phyloP scores from a whole-genome alignment of 2,329 filamentous ascomycete genomes.

The Chaetomiaceae sp. region DNA sequence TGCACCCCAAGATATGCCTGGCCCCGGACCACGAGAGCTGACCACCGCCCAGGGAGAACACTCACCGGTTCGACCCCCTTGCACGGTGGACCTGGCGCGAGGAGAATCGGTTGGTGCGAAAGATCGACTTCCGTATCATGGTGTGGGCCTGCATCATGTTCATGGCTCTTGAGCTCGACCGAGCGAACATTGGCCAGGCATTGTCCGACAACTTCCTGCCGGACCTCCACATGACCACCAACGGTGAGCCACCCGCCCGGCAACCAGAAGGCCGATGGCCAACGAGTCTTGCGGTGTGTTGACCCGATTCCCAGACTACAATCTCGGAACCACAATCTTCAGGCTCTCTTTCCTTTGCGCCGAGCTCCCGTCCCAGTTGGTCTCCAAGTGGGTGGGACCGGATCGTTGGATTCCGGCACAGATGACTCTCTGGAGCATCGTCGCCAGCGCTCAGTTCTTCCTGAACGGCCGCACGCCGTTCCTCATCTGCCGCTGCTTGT shows the following conservation, averaged over 20 bases:
- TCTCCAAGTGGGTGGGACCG: conserved; percentile 54
- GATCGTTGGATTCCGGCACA: conserved; percentile 58
- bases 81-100: conserved; percentile 41
- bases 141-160: conserved; percentile 47
- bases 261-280: no score
- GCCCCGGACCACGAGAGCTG: no score
- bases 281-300: not conserved
- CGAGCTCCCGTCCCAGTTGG: conserved; percentile 58
- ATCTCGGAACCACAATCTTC: conserved; percentile 47
- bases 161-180: conserved; percentile 47
- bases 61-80: conserved; percentile 45
- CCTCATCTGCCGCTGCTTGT: conserved; percentile 35
- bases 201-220: conserved; percentile 45
- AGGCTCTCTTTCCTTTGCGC: conserved; percentile 48
- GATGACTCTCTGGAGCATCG: conserved; percentile 52
- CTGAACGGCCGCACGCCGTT: conserved; percentile 37
- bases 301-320: conserved; percentile 35
- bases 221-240: conserved; percentile 41
- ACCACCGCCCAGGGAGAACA: conserved; percentile 33
- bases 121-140: conserved; percentile 42
- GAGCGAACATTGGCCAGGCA: conserved; percentile 44
- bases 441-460: conserved; percentile 46
- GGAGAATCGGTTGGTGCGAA: conserved; percentile 36
- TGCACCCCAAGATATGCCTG: not conserved
- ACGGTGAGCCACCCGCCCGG: conserved; percentile 33